Evolutionary conservation across 2,329 filamentous ascomycete species (phyloP), one percentile per base, ranked within the genome.

Genomic region (Fusarium pininemorale): DNA sequence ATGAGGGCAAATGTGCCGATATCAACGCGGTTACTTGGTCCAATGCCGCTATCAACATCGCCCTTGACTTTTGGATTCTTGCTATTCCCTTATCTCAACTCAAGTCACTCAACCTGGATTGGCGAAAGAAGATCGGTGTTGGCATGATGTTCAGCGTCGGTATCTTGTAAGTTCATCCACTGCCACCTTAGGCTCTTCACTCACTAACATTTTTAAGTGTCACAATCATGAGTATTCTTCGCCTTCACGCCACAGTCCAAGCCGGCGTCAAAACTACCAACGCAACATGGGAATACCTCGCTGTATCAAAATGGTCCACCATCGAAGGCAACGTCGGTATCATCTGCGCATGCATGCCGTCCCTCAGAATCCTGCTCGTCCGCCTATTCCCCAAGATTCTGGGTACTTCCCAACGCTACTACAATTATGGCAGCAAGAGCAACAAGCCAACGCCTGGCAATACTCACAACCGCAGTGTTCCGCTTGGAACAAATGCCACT

Each of bases 31-130:
- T 89, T 6, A 84, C 81, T 1, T 90, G 87, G 85, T 82, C 85
- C 39, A 86, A 87, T 39, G 88, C 88, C 0, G 83, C 77, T n/a
- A 83, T 88, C 59, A 87, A 86, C 66, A 89, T 91, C 48, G 79
- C 79, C 1, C 80, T 88, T 28, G 89, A 90, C 66, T 16, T 87
- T 5, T 86, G 85, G 82, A 86, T 90, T 75, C 81, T 90, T 24
- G 82, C 79, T 0, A 80, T 90, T 8, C 88, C 89, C 0, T 75
- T 89, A 10, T 83, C 82, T 28, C 83, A 87, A 57, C 74, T 89
- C 7, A 76, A 79, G 30, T 63, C 78, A 1, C 80, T 89, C 8
- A 82, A 84, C 6, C 66, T 88, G 32, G 82, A 84, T 57, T 85
- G 82, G 80, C 85, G 82, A 73, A 87, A 86, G 78, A 89, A 87